Evolutionary conservation across 345 rosid genomes (phyloP).

Genomic region (Lumnitzera racemosa): DNA sequence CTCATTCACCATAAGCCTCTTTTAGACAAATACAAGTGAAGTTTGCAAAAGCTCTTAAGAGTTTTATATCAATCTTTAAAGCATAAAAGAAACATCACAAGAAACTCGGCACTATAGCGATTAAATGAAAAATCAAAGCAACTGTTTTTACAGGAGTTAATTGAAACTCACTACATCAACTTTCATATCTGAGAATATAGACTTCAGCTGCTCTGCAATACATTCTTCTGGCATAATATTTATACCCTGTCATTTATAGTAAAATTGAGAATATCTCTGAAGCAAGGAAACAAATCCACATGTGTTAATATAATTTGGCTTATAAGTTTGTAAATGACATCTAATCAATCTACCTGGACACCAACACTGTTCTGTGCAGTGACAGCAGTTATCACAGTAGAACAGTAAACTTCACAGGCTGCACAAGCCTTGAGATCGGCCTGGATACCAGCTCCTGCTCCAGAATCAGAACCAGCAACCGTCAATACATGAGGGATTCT

Average conservation of each 20-base stretch:
- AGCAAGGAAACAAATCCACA: neutral
- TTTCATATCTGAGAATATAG: slow-evolving; percentile 90
- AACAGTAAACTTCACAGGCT: slow-evolving; percentile 85
- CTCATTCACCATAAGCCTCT: too few species aligned
- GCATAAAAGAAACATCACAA: too few species aligned
- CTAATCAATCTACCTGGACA: slow-evolving; percentile 47
- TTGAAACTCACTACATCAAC: slow-evolving; percentile 68
- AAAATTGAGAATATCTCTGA: neutral
- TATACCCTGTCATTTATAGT: slow-evolving; percentile 31
- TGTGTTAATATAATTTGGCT: too few species aligned
- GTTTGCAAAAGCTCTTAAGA: too few species aligned
- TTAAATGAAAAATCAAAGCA: slow-evolving; percentile 1
- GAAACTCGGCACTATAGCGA: neutral
- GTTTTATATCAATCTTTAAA: too few species aligned
- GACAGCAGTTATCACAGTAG: slow-evolving; percentile 80
- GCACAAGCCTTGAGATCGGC: slow-evolving; percentile 93
- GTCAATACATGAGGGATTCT: slow-evolving; percentile 66
- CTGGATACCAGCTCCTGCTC: slow-evolving; percentile 93
- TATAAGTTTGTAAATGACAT: neutral
- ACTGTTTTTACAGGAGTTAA: too few species aligned
- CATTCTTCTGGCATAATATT: slow-evolving; percentile 41
- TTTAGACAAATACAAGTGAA: too few species aligned
- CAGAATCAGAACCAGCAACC: slow-evolving; percentile 93
- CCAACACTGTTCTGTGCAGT: slow-evolving; percentile 91
- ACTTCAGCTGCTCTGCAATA: slow-evolving; percentile 67